Percentiles rank a stretch among this genome's conserved stretches.
Conservation (phyloP, 2,329 filamentous ascomycete genomes). For the Clarireedia monteithiana region DNA sequence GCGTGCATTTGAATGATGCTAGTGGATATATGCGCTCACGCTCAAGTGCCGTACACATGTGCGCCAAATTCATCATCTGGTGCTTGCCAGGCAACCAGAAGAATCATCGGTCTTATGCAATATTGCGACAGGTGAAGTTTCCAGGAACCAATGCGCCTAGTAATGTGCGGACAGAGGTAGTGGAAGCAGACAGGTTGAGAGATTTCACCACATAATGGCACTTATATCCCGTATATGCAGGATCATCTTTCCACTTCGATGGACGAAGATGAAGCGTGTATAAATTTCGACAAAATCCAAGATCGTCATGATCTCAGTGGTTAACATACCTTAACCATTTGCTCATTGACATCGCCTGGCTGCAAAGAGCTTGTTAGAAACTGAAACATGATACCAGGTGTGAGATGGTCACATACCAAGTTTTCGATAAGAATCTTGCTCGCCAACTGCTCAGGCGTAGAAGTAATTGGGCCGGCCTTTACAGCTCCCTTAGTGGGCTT, state of each 20-base stretch:
- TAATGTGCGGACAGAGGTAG: slow-evolving; percentile 23
- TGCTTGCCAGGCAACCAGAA: slow-evolving; percentile 48
- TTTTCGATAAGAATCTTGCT: slow-evolving; percentile 85
- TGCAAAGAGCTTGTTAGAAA: slow-evolving; percentile 33
- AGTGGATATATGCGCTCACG: slow-evolving; percentile 3
- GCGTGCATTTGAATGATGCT: slow-evolving; percentile 9
- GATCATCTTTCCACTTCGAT: slow-evolving; percentile 6
- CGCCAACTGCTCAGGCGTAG: slow-evolving; percentile 55
- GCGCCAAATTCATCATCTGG: slow-evolving; percentile 29
- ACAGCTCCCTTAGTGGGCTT: slow-evolving; percentile 52
- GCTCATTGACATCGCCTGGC: slow-evolving; percentile 94
- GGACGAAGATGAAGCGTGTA: slow-evolving; percentile 21
- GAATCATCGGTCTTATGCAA: slow-evolving; percentile 37
- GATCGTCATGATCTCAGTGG: slow-evolving; percentile 60
- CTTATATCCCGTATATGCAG: slow-evolving; percentile 12
- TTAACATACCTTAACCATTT: slow-evolving; percentile 99
- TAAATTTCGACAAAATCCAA: slow-evolving; percentile 67
- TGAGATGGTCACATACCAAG: slow-evolving; percentile 58
- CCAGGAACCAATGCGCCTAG: slow-evolving; percentile 32
- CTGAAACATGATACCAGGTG: not conserved
- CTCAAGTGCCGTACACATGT: slow-evolving; percentile 24
- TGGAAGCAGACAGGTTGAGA: slow-evolving; percentile 33
- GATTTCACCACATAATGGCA: slow-evolving; percentile 17
- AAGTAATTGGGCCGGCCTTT: slow-evolving; percentile 58
- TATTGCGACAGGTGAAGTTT: slow-evolving; percentile 56